Base-by-base conservation (phyloP, 306 rosid genomes). In the Canavalia ensiformis region DNA sequence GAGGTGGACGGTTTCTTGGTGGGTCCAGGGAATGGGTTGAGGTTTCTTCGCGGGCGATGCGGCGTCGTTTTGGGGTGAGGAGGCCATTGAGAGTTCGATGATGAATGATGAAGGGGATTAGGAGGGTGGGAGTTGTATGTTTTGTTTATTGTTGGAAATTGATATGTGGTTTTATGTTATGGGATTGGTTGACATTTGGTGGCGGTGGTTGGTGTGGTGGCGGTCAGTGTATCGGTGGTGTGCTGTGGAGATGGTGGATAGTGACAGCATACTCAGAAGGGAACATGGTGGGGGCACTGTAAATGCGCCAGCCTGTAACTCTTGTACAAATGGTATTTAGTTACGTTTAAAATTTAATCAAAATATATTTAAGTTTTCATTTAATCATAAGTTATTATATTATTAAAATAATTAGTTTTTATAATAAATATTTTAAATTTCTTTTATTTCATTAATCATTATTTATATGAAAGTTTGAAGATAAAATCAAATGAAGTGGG, bases 21-120 rank as follows among this genome's bases (percentile, higher is more conserved):
- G 93, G 42, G 91, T 95, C 99, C 99, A 95, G 0, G 98, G 99
- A 30, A 86, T 74, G 0, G 96, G 89, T 1, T 88, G 94, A 33
- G 90, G 68, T 45, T 83, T 91, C 89, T 83, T 88, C 18, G 70
- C 8, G 33, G 80, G 41, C 4, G 77, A 74, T 37, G 71, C 46
- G 66, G 68, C 46, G 79, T 76, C 64, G 60, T 76, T 78, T 64
- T 51, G 44, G 9, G 68, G 81, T 6, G 77, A 67, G 37, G 86
- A 6, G 25, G 25, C 25, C 25, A 18, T 18, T 18, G 25, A 18
- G 25, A 18, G 25, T 18, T 18, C 25, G 25, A 18, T 18, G 25
- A 18, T 18, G 25, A 18, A 18, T 18, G 25, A 18, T 18, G 25
- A 18, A 18, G 25, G 25, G 25, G 25, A 18, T 18, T 18, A 18